Base-by-base conservation (phyloP, 2,329 filamentous ascomycete species). In the Cladosporium sp. region DNA sequence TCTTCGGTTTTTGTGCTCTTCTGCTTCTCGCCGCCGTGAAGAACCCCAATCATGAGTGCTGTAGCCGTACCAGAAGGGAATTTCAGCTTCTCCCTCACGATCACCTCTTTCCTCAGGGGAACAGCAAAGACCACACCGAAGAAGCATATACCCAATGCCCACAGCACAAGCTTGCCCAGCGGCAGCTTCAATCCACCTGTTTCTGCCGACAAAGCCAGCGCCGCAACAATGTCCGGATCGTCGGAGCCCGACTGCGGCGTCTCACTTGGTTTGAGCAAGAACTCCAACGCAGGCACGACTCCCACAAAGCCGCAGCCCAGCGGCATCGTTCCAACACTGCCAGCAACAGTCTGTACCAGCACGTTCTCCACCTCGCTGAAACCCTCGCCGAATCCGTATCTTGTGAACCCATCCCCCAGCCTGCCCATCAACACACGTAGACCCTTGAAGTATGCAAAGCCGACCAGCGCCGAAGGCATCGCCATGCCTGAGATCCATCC, bases 111-210 rank as follows among this genome's bases (percentile, higher is more conserved):
- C 58, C 95, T 86, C 63, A 98, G 76, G 0, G 95, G 95, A 10
- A 99, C 94, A 1, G 93, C 95, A 80, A 99, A 98, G 1, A 98
- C 90, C 1, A 98, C 95, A 0, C 95, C 95, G 76, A 99, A 99
- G 74, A 98, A 94, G 76, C 93, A 97, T 18, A 99, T 86, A 0
- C 95, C 95, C 64, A 99, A 78, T 30, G 92, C 91, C 95, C 95
- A 99, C 8, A 97, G 78, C 7, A 97, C 88, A 69, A 97, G 80
- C 77, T 93, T 92, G 82, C 88, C 87, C 44, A 92, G 84, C 41
- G 88, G 70, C 44, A 79, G 63, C 12, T 72, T 67, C 52, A 79
- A 66, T 2, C 76, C 75, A 58, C 70, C 71, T 14, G 52, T 65
- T 57, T 72, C 66, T 21, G 69, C 34, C 18, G 67, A 69, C 38